phyloP scores from a whole-genome alignment of 306 rosid genomes.

The Cicer bijugum region DNA sequence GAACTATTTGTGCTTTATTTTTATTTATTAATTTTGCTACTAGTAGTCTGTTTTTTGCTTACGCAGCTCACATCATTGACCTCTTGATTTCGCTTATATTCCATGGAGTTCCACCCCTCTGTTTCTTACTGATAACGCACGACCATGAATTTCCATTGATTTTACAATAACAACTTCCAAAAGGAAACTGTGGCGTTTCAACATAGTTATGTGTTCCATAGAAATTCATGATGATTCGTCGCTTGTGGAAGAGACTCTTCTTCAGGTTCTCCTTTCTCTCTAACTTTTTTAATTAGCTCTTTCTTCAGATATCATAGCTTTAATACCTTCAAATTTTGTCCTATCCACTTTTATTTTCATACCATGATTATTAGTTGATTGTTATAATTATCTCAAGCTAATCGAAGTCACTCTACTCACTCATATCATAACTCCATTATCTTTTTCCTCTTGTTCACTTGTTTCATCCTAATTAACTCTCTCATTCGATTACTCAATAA shows the following conservation, averaged over 20 bases:
- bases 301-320: too few relatives aligned
- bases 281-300: background rate
- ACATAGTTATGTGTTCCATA: slow-evolving; percentile 26
- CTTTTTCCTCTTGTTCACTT: too few relatives aligned
- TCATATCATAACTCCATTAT: too few relatives aligned
- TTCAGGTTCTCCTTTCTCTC: slow-evolving; percentile 44
- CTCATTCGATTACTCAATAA: background rate
- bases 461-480: background rate
- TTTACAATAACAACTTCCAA: background rate
- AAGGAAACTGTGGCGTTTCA: background rate
- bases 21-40: too few relatives aligned
- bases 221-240: slow-evolving; percentile 31
- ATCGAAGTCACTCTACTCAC: too few relatives aligned
- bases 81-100: background rate
- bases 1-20: too few relatives aligned
- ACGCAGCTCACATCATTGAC: background rate
- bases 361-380: background rate
- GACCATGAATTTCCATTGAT: background rate
- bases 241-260: slow-evolving; percentile 45
- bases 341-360: background rate
- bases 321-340: background rate
- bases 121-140: background rate
- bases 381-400: too few relatives aligned
- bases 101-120: background rate
- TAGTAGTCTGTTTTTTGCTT: background rate